Base-by-base conservation (phyloP, 768 basidiomycete genomes). In the Rhizopogon salebrosus region DNA sequence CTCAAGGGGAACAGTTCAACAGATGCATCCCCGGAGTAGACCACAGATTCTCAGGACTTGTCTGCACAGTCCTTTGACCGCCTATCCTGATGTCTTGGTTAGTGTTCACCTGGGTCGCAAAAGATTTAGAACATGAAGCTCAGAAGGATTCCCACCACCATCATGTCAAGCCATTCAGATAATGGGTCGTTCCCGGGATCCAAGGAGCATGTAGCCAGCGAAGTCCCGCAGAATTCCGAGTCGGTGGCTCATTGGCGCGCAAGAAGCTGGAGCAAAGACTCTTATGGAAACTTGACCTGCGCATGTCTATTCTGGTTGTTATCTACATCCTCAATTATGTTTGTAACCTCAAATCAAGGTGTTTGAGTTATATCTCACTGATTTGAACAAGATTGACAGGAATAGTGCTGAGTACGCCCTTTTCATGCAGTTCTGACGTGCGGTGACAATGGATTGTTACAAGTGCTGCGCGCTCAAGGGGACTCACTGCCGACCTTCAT, bases 391-490 rank as follows among this genome's bases (percentile, higher is more conserved):
- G 78, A 77, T 89, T 51, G 85, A 89, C 62, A 75, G 85, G 41
- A 89, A 87, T 61, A 87, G 86, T 65, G 84, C 78, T 36, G 69
- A 78, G 84, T 85, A 66, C 57, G 74, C 64, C 13, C 24, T 18
- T 54, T 38, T 40, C 22, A 31, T 48, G 41, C 29, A 41, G 6
- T 9, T 11, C 18, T 7, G 13, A 35, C 11, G 22, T 5, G 22
- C 6, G 11, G 7, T 23, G 23, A 53, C 39, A 22, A 52, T 59
- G 51, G 3, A 54, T 39, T 7, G 46, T 18, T 34, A 51, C 43
- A 54, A 87, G 87, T 39, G 86, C 84, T 11, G 88, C 88, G 22
- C 75, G 89, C 43, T 69, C 84, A 24, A 75, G 80, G 48, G 89
- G 87, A 0, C 82, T 89, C 52, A 79, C 85, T 59, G 66, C 72